Evolutionary conservation across 2,329 filamentous ascomycete species (phyloP).

Genomic region (Diaporthe velutina): DNA sequence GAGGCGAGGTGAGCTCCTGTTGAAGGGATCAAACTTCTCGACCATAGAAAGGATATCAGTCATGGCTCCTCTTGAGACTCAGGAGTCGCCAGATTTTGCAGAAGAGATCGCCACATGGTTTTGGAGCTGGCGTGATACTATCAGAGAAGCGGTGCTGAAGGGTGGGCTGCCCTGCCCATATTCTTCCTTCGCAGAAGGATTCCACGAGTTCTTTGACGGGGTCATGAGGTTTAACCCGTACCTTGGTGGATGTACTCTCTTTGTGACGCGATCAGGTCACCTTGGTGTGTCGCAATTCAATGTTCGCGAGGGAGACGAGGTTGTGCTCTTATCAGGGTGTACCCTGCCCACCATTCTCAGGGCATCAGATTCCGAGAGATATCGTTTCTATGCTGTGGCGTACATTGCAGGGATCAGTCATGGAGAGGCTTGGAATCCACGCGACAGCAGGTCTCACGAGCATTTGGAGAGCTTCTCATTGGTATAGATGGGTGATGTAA

Average conservation of each 20-base stretch:
- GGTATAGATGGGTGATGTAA: neutral
- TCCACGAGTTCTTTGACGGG: slow-evolving; percentile 1
- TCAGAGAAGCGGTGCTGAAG: neutral
- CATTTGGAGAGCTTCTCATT: neutral
- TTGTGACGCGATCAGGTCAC: neutral
- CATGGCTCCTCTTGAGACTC: neutral
- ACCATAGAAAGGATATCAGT: neutral
- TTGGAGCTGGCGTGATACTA: slow-evolving; percentile 5
- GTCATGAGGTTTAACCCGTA: slow-evolving; percentile 19
- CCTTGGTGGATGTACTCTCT: neutral
- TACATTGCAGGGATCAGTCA: slow-evolving; percentile 11
- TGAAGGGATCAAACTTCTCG: neutral
- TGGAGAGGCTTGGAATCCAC: slow-evolving; percentile 17
- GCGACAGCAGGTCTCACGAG: slow-evolving; percentile 2
- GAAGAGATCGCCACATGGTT: slow-evolving; percentile 15
- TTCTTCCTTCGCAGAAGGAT: slow-evolving; percentile 4
- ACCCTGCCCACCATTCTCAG: neutral
- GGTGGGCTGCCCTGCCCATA: neutral
- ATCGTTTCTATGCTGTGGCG: slow-evolving; percentile 7
- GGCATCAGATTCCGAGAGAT: neutral
- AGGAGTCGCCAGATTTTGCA: neutral
- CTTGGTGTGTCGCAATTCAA: slow-evolving; percentile 14
- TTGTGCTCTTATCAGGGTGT: slow-evolving; percentile 15
- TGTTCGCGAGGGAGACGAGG: neutral
- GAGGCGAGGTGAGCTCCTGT: neutral